Conservation (phyloP, 192 early-diverging fungal species). For the Linnemannia zychae region DNA sequence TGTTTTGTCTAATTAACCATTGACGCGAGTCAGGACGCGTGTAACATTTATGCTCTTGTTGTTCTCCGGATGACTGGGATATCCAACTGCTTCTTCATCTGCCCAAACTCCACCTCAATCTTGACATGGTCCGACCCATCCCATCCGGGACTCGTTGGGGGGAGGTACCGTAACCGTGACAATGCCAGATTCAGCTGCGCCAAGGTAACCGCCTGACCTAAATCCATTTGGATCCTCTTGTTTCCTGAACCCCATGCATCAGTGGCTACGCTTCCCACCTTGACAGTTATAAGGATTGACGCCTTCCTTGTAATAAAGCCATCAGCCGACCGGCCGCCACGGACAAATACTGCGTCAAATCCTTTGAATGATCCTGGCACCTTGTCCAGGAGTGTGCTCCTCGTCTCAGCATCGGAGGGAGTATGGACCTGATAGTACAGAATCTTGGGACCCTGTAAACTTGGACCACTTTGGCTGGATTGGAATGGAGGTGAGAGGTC, state of each 20-base stretch:
- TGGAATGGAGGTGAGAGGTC: conserved; percentile 55
- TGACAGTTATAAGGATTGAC: background rate
- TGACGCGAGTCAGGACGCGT: background rate
- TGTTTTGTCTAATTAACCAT: background rate
- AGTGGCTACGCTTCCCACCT: background rate
- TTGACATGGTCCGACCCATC: background rate
- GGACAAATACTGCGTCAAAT: conserved; percentile 58
- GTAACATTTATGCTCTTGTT: background rate
- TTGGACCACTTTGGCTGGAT: background rate
- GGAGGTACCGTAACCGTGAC: conserved; percentile 15
- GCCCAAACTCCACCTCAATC: conserved; percentile 32
- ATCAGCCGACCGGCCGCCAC: conserved; percentile 45
- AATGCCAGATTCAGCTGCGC: conserved; percentile 14
- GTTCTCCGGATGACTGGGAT: conserved; percentile 15
- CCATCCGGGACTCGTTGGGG: conserved; percentile 2
- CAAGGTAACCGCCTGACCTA: conserved; percentile 3
- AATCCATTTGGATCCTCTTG: conserved; percentile 19
- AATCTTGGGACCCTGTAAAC: conserved; percentile 11
- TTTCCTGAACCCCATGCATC: background rate
- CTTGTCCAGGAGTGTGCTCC: conserved; percentile 5
- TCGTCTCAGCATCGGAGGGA: background rate
- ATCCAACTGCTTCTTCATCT: conserved; percentile 19
- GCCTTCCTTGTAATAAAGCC: conserved; percentile 1
- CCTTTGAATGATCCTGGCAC: conserved; percentile 59
- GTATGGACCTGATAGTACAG: background rate